A percentile compares a stretch with the other conserved stretches of the same genome.
These are phyloP conservation scores for Xylariaceae sp. DNA, from an alignment of 2,329 filamentous ascomycete genomes.

Conservation along the genomic window DNA sequence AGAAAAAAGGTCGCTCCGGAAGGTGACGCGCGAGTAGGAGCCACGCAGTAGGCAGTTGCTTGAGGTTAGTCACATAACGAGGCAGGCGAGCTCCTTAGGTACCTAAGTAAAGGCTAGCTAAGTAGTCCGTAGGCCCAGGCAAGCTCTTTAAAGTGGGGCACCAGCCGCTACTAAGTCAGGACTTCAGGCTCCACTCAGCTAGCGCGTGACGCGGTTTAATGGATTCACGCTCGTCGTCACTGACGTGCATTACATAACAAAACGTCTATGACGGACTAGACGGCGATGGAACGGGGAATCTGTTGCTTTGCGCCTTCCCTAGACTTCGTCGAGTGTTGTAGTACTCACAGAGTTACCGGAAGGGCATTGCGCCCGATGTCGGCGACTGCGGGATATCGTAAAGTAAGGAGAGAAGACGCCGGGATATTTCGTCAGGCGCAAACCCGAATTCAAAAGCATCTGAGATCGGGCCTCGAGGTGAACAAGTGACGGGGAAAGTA, in stretches of 20 bases:
- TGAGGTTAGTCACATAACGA: background rate
- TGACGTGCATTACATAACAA: background rate
- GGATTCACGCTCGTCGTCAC: background rate
- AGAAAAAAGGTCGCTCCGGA: slow-evolving; percentile 17
- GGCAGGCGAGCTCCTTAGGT: background rate
- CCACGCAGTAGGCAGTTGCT: background rate
- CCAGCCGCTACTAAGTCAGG: background rate
- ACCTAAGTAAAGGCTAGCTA: background rate
- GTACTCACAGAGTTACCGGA: background rate
- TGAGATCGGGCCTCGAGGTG: too few species aligned
- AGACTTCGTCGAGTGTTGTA: too few species aligned
- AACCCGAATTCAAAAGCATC: background rate
- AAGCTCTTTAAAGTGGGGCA: slow-evolving; percentile 18
- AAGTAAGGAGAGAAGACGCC: background rate
- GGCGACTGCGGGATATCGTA: too few species aligned
- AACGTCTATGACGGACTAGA: too few species aligned
- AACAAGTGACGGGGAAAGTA: too few species aligned
- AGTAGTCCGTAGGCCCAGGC: slow-evolving; percentile 4
- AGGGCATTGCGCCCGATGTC: background rate
- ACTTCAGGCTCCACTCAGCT: background rate
- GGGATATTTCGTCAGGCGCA: background rate
- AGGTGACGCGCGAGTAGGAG: slow-evolving; percentile 24
- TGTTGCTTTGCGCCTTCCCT: background rate
- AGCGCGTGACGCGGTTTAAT: background rate
- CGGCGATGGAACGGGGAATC: background rate